Conservation (phyloP, 2,329 filamentous ascomycete genomes). For the Aureobasidium sp. region DNA sequence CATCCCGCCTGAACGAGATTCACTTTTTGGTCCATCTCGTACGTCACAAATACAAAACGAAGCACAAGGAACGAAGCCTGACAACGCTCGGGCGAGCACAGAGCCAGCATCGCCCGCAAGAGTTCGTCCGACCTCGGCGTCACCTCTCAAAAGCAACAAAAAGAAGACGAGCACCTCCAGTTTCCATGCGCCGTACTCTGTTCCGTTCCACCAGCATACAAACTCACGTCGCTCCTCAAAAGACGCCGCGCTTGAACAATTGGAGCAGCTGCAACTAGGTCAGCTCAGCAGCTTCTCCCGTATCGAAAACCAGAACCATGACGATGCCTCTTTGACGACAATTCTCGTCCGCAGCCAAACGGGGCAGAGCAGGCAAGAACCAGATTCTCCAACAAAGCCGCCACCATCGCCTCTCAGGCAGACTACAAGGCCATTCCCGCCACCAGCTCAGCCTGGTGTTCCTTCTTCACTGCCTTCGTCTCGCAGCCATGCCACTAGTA, state of each 20-base stretch:
- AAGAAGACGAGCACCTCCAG: slow-evolving; percentile 6
- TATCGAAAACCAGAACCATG: slow-evolving; percentile 30
- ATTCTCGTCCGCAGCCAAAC: slow-evolving; percentile 20
- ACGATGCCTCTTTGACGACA: slow-evolving; percentile 25
- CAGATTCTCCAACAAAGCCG: slow-evolving; percentile 3
- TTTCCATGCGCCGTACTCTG: slow-evolving; percentile 10
- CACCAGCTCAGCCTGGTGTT: background rate
- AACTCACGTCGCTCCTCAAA: slow-evolving; percentile 30
- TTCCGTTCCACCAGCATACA: slow-evolving; percentile 21
- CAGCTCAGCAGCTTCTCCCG: slow-evolving; percentile 20
- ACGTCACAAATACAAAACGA: slow-evolving; percentile 4
- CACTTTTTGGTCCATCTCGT: slow-evolving; percentile 9
- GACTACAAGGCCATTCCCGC: background rate
- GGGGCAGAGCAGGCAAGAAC: slow-evolving; percentile 4
- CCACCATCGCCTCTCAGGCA: slow-evolving; percentile 4
- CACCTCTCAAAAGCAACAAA: slow-evolving; percentile 9
- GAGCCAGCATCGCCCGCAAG: slow-evolving; percentile 6
- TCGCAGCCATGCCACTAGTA: slow-evolving; percentile 28
- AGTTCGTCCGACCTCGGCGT: slow-evolving; percentile 3
- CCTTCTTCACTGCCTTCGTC: slow-evolving; percentile 26
- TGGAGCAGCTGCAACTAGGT: slow-evolving; percentile 23
- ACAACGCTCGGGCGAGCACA: background rate
- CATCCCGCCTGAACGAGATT: slow-evolving; percentile 23
- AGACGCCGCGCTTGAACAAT: slow-evolving; percentile 30
- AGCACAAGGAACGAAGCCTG: background rate